These are phyloP conservation scores for Angophora floribunda DNA, from an alignment of 345 rosid species.

Conservation along the genomic window DNA sequence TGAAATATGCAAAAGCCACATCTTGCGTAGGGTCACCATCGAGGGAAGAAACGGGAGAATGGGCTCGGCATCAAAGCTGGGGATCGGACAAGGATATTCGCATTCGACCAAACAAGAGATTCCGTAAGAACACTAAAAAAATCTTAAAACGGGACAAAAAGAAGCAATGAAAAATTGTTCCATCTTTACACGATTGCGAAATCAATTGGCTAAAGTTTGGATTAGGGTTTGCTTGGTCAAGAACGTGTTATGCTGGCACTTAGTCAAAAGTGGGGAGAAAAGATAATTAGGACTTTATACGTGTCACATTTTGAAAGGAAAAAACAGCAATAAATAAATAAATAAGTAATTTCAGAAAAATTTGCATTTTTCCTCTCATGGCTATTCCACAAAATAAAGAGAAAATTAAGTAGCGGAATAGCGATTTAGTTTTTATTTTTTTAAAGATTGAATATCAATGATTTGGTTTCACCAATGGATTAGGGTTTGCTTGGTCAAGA, in stretches of 20 bases:
- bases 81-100: background rate
- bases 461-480: too few species aligned
- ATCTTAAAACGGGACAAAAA: background rate
- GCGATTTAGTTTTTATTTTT: background rate
- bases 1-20: background rate
- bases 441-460: background rate
- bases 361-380: accelerated
- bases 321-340: background rate
- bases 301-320: background rate
- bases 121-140: background rate
- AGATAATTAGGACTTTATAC: background rate
- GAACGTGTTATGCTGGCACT: background rate
- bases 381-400: background rate
- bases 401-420: background rate
- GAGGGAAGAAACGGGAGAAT: background rate
- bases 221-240: background rate
- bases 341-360: accelerated
- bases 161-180: background rate
- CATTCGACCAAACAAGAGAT: background rate
- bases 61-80: background rate
- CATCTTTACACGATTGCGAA: background rate
- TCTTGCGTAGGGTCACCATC: background rate
- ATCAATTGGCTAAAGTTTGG: background rate
- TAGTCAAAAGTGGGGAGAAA: background rate
- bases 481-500: too few species aligned